Base-by-base conservation (phyloP, 345 rosid species). In the Aethionema arabicum region DNA sequence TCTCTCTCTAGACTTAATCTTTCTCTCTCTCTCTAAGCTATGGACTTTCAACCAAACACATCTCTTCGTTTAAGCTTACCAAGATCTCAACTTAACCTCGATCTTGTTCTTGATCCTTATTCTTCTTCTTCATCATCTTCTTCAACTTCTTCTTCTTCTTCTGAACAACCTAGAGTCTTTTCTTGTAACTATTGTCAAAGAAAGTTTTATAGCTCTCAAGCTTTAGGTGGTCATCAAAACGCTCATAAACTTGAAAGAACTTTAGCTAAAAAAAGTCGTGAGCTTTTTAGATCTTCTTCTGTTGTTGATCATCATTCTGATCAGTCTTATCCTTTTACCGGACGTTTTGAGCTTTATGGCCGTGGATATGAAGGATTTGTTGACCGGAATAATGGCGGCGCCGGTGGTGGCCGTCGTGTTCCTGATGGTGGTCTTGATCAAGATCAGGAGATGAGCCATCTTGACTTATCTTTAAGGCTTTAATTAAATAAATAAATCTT, bases 191-290 rank as follows among this genome's bases (percentile, higher is more conserved):
- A 82, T 62, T 93, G 99, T 74, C 87, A 83, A 69, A 79, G 97
- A 47, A 93, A 85, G 79, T 93, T 93, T 59, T 82, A 85, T 14
- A 93, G 99, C 68, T 93, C 99, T 33, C 99, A 93, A 72, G 97
- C 99, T n/a, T 92, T 93, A 29, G 99, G 99, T 3, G 96, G 99
- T 3, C 99, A 93, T 72, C 99, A 93, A 75, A 93, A 93, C 72
- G 99, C 97, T 21, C 99, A 90, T 70, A 93, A 87, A 77, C 87
- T 90, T 15, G 99, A 90, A 57, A 76, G 96, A 67, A 93, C 95
- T 11, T 74, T 93, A 8, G 96, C 99, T 59, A 93, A 87, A 80
- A 93, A 90, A 73, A 83, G 85, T 65, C 74, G 85, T 16, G 93
- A 85, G 71, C 68, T 77, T 39, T 67, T 56, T 9, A 68, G 48